These are phyloP conservation scores for Neurospora sp. DNA, from an alignment of 495 filamentous ascomycete genomes.

Conservation along the genomic window DNA sequence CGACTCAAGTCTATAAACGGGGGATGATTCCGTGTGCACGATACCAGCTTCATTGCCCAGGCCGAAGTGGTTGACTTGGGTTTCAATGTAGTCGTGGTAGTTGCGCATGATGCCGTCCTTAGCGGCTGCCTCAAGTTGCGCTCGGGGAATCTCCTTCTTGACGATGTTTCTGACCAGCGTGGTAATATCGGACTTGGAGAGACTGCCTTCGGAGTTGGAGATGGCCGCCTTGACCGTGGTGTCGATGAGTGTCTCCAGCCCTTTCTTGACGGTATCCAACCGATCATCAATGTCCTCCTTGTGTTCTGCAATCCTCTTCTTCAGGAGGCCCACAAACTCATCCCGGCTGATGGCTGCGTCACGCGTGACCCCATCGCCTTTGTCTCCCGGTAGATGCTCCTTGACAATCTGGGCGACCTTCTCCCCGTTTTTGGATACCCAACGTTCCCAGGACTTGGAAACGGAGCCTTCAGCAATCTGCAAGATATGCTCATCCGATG, in stretches of 20 bases:
- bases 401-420: slow-evolving; percentile 16
- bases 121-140: slow-evolving; percentile 25
- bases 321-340: slow-evolving; percentile 18
- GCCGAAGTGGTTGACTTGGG: slow-evolving; percentile 33
- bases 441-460: slow-evolving; percentile 23
- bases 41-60: slow-evolving; percentile 24
- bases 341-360: slow-evolving; percentile 10
- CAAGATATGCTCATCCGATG: slow-evolving; percentile 6
- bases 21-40: neutral
- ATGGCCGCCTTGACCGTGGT: neutral
- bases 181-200: slow-evolving; percentile 24
- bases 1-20: neutral
- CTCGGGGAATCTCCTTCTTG: slow-evolving; percentile 21
- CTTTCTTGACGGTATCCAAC: slow-evolving; percentile 8
- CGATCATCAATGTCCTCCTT: slow-evolving; percentile 13
- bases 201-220: neutral
- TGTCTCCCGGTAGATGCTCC: neutral
- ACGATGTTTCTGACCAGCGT: slow-evolving; percentile 26
- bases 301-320: slow-evolving; percentile 7
- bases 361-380: neutral
- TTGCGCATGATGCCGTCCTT: slow-evolving; percentile 15
- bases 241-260: slow-evolving; percentile 7
- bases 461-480: slow-evolving; percentile 8
- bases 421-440: slow-evolving; percentile 26
- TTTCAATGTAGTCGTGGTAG: slow-evolving; percentile 20